Percentiles rank a stretch among this genome's conserved stretches.
phyloP scores from a whole-genome alignment of 495 filamentous ascomycete genomes.

The Penicillium taxi region DNA sequence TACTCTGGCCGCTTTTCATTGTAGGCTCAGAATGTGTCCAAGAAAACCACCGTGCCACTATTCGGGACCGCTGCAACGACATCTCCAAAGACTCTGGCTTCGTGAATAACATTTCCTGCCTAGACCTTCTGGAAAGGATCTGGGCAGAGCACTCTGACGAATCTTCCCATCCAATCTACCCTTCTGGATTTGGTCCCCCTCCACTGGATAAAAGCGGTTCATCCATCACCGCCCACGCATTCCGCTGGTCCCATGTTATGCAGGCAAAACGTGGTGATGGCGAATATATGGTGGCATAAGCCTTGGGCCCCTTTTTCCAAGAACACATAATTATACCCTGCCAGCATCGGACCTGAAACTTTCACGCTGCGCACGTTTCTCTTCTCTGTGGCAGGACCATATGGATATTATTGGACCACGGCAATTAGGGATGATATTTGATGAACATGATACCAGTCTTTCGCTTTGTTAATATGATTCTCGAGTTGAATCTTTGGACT shows the following conservation, averaged over 20 bases:
- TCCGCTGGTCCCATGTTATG: constrained; percentile 73
- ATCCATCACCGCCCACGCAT: constrained; percentile 37
- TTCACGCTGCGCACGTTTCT: too few relatives aligned
- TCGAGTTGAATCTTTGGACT: too few relatives aligned
- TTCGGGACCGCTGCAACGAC: constrained; percentile 72
- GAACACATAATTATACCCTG: not conserved
- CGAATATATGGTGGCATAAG: constrained; percentile 79
- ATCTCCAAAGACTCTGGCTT: constrained; percentile 85
- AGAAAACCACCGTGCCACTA: constrained; percentile 66
- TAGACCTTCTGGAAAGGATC: constrained; percentile 77
- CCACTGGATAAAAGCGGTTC: constrained; percentile 12
- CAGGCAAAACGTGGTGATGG: constrained; percentile 58
- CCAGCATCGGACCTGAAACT: too few relatives aligned
- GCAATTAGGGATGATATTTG: too few relatives aligned
- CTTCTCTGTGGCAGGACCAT: too few relatives aligned
- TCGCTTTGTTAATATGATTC: too few relatives aligned
- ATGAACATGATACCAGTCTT: constrained; percentile 19
- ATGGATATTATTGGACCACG: too few relatives aligned
- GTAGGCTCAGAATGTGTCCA: constrained; percentile 85
- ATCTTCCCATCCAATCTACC: constrained; percentile 13
- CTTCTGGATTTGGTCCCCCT: constrained; percentile 13
- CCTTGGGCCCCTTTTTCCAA: not conserved
- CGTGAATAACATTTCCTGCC: constrained; percentile 79
- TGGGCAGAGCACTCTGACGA: constrained; percentile 53
- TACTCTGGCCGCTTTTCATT: constrained; percentile 92